Base-by-base conservation (phyloP, 495 filamentous ascomycete species). In the Penicillium daleae region DNA sequence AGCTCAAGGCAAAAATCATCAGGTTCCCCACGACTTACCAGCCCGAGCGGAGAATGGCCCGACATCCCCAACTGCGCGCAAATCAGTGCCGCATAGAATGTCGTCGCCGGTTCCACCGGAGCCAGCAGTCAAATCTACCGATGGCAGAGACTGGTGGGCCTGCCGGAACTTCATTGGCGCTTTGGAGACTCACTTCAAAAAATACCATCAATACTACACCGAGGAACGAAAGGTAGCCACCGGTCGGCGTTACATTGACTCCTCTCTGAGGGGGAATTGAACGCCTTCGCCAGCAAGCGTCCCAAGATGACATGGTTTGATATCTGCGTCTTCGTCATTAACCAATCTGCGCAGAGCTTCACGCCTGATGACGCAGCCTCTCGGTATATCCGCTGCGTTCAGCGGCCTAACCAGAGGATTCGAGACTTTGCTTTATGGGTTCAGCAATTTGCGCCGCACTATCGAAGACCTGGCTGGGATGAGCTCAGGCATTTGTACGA, bases 401-500 rank as follows among this genome's bases (percentile, higher is more conserved):
- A 52, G 8, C 17, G 6, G 13, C 6, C 26, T 10, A 4, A 32
- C 3, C 57, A 70, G 52, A 35, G 56, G 2, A 51, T 71, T 24
- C 22, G 57, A 5, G 56, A 66, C 10, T 69, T 62, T 65, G 61
- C 60, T 13, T 31, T 66, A 27, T 58, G 31, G 56, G 48, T 66
- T 52, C 46, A 66, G 40, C 54, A 59, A 27, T 68, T 50, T 48
- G 40, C 50, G 1, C 63, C 63, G 5, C 60, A 56, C 39, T 63
- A 58, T 21, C 50, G 50, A 3, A 24, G 21, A 10, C 35, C 26
- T 15, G 54, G 49, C 2, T 57, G 59, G 9, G 56, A 66, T 19
- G 62, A 55, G 7, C 54, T 68, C 27, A 57, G 60, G 22, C 66
- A 68, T 42, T 44, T 71, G n/a, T 59, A 32, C 5, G 68, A 71